Evolutionary conservation across 345 rosid genomes (phyloP).

Genomic region (Xanthoceras sorbifolium): DNA sequence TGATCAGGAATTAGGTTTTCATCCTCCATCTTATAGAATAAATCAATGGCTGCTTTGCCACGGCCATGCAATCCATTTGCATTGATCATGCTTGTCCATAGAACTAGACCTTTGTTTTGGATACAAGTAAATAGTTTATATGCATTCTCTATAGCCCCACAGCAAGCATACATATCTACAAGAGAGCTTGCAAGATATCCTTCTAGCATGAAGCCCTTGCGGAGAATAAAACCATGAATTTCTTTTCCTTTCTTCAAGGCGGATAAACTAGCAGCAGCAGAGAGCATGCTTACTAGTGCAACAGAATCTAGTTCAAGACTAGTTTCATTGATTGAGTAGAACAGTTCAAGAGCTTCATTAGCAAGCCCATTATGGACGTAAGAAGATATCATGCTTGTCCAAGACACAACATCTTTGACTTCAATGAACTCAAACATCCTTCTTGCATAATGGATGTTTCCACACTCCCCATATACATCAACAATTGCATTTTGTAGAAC

Average conservation of each 20-base stretch:
- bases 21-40: constrained; percentile 56
- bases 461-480: constrained; percentile 71
- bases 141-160: constrained; percentile 66
- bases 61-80: constrained; percentile 84
- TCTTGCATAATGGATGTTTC: constrained; percentile 56
- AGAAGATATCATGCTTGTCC: constrained; percentile 90
- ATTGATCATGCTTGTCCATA: constrained; percentile 82
- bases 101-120: constrained; percentile 44
- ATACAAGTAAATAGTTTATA: constrained; percentile 46
- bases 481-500: constrained; percentile 60
- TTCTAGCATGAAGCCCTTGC: constrained; percentile 58
- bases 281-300: constrained; percentile 57
- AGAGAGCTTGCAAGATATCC: constrained; percentile 61
- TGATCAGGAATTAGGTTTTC: constrained; percentile 60
- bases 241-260: constrained; percentile 74
- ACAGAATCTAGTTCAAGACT: constrained; percentile 60
- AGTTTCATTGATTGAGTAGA: constrained; percentile 50
- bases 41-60: constrained; percentile 61
- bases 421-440: constrained; percentile 52
- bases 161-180: constrained; percentile 81
- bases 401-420: constrained; percentile 73
- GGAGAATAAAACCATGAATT: constrained; percentile 60
- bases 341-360: constrained; percentile 59
- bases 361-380: constrained; percentile 59
- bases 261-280: constrained; percentile 67